These are phyloP conservation scores for Fusarium compactum DNA, from an alignment of 2,329 filamentous ascomycete species.

Conservation along the genomic window DNA sequence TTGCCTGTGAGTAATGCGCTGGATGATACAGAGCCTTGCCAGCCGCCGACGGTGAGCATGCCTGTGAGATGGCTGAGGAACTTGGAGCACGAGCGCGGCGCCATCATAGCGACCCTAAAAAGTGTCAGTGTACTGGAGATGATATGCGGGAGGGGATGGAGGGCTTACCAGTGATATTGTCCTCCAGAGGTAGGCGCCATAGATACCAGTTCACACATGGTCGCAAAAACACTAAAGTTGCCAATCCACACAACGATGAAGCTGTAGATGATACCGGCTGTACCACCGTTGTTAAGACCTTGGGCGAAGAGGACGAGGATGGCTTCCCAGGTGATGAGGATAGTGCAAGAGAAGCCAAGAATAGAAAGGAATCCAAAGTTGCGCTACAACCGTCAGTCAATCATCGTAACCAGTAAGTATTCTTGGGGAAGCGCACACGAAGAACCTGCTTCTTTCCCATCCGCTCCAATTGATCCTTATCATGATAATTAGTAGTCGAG, in stretches of 20 bases:
- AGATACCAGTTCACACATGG: conserved; percentile 56
- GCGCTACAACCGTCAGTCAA: conserved; percentile 47
- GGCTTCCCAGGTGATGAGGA: conserved; percentile 66
- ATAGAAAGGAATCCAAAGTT: conserved; percentile 64
- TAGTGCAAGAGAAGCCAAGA: conserved; percentile 64
- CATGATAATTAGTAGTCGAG: conserved; percentile 31
- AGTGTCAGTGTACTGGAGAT: accelerated
- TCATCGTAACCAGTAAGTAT: no score
- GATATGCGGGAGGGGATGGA: accelerated
- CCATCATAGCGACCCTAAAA: conserved; percentile 63
- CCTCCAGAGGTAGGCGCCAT: conserved; percentile 66
- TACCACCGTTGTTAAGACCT: conserved; percentile 62
- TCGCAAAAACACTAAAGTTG: conserved; percentile 58
- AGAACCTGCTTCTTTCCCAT: conserved; percentile 49
- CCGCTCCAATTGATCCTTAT: conserved; percentile 45
- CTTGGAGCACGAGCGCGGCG: conserved; percentile 60
- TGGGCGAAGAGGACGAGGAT: conserved; percentile 51
- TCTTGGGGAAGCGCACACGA: no score
- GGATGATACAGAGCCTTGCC: conserved; percentile 54
- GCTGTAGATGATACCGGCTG: conserved; percentile 65
- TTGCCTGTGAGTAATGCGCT: conserved; percentile 59
- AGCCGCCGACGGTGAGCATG: conserved; percentile 64
- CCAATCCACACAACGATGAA: conserved; percentile 63
- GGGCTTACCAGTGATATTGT: conserved; percentile 65
- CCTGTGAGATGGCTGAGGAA: conserved; percentile 65